A percentile compares a stretch with the other conserved stretches of the same genome.
Conservation (phyloP, 495 filamentous ascomycete genomes). For the Copromyces sp. region DNA sequence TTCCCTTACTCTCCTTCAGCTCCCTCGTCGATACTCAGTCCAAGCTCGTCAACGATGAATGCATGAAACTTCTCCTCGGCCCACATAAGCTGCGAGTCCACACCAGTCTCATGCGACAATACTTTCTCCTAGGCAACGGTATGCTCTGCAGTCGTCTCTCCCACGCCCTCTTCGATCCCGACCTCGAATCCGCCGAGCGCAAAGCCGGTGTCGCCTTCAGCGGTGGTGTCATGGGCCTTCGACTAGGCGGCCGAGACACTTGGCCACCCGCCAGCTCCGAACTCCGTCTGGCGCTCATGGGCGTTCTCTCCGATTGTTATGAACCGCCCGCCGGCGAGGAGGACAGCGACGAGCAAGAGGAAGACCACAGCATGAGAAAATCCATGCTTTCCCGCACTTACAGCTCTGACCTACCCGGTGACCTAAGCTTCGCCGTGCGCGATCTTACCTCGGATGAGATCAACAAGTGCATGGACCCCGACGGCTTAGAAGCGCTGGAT, state of each 20-base stretch:
- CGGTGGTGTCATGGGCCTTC: conserved; percentile 68
- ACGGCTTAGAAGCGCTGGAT: conserved; percentile 76
- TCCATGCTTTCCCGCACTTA: conserved; percentile 12
- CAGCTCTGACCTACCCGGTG: conserved; percentile 58
- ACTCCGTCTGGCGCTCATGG: conserved; percentile 77
- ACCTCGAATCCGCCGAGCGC: conserved; percentile 71
- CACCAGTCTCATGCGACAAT: conserved; percentile 63
- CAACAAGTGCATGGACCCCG: conserved; percentile 64
- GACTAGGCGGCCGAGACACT: conserved; percentile 60
- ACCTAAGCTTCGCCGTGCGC: conserved; percentile 79
- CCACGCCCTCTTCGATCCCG: conserved; percentile 75
- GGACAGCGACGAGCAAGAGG: background rate
- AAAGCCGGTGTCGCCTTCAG: conserved; percentile 54
- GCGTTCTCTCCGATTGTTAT: conserved; percentile 70
- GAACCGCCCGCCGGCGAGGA: conserved; percentile 9
- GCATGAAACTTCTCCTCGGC: conserved; percentile 70
- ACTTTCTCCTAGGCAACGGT: conserved; percentile 76
- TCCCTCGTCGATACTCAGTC: conserved; percentile 67
- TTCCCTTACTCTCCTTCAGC: conserved; percentile 63
- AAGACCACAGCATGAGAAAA: background rate
- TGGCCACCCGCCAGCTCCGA: conserved; percentile 96
- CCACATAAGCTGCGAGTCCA: conserved; percentile 66
- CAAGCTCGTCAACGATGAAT: conserved; percentile 62
- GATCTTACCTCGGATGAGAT: conserved; percentile 67
- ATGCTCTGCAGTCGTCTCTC: conserved; percentile 69